Evolutionary conservation across 2,329 filamentous ascomycete species (phyloP), one percentile per base, ranked within the genome.

Genomic region (Incumbomyces lentus): DNA sequence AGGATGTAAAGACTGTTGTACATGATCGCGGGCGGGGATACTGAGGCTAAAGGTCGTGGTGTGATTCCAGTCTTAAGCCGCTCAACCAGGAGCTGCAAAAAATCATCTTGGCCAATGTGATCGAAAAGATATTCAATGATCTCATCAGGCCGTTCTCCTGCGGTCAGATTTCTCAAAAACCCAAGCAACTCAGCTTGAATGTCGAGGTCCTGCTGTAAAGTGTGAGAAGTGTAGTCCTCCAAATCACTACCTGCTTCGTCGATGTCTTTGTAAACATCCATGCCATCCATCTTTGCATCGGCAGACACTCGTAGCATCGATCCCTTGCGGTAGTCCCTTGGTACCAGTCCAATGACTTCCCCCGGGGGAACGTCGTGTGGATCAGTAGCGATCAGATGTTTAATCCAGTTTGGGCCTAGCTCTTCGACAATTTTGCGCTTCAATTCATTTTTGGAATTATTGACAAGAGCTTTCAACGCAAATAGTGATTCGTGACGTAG

Each of bases 171-270:
- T 46, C 90, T 78, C 52, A 98, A 79, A 56, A 96, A 83, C 57
- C 93, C 84, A 14, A 96, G 76, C 0, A 83, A 86, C 64, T 96
- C 89, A 61, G 95, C 87, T 65, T 96, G 90, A 22, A 95, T 84
- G 2, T 82, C 81, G 32, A 89, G 72, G 54, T 93, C 86, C 54
- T 95, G 84, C 54, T 81, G 81, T 44, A 82, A 77, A 14, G 82
- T 79, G 59, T 81, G 81, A 26, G 80, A 74, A 18, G 74, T 71
- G 17, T 81, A 76, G 22, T 26, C 22, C 30, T 33, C 29, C 3
- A 29, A 6, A 3, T 40, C 44, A 13, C 36, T n/a, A 4, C 17
- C 43, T 26, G 49, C 48, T 13, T 14, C 26, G 11, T 37, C 16
- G n/a, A 19, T 12, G 18, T n/a, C 30, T 1, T 3, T 6, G 16